Conservation (phyloP, 306 rosid species). For the Pyrus pyrifolia region DNA sequence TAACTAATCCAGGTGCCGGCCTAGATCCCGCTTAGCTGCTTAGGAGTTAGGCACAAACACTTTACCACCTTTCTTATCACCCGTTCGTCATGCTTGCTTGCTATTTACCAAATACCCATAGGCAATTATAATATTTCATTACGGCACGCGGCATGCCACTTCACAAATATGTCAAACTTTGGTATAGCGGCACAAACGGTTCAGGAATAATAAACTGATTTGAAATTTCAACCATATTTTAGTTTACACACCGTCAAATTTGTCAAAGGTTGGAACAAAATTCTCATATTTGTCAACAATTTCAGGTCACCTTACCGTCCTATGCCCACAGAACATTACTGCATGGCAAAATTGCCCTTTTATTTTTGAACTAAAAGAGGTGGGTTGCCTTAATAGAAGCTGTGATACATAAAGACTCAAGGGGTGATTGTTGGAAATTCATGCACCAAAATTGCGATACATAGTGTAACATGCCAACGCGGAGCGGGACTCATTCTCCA, state of each 20-base stretch:
- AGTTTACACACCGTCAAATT: background rate
- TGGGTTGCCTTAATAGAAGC: background rate
- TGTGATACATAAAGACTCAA: background rate
- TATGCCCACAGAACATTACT: background rate
- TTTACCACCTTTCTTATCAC: background rate
- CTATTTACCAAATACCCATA: background rate
- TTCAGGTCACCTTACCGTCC: background rate
- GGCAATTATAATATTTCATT: background rate
- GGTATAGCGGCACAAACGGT: conserved; percentile 1
- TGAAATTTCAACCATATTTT: conserved; percentile 3
- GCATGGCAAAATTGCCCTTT: background rate
- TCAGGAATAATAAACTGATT: background rate
- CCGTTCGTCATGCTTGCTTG: background rate
- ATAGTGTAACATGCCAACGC: background rate
- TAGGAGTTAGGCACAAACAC: background rate
- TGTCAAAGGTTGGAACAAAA: background rate
- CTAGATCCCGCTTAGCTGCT: no score
- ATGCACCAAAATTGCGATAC: background rate
- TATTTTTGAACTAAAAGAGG: background rate
- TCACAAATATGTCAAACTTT: background rate
- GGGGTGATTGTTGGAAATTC: background rate
- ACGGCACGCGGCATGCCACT: background rate
- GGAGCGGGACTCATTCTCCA: background rate
- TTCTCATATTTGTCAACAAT: background rate
- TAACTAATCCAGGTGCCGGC: no score